Base-by-base conservation (phyloP, 345 rosid species). In the Mangifera indica region DNA sequence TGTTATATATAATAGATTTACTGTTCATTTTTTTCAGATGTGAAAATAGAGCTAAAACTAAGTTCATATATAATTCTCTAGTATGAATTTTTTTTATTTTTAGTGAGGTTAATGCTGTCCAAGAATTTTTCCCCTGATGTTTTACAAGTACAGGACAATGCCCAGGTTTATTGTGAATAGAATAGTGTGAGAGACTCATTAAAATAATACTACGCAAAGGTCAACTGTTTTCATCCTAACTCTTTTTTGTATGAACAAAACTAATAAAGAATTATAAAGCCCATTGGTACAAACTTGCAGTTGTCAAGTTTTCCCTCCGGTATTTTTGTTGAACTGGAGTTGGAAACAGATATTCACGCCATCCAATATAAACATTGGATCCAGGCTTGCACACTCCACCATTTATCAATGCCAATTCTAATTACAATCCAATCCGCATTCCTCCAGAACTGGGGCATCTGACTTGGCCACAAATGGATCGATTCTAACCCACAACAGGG, bases 351-450 rank as follows among this genome's bases (percentile, higher is more conserved):
- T 55, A 59, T 53, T 26, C 54, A 66, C 45, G 58, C n/a, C n/a
- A n/a, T n/a, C 22, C 63, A 63, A 42, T 56, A 76, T 61, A 67
- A 13, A 56, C 25, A 52, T 25, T 58, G 24, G 66, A 72, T 73
- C 66, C 63, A 65, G 37, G 51, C 21, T 22, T 73, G 67, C 70
- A 44, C 25, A 74, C 40, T 49, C 56, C 71, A 64, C 32, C 59
- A 76, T 48, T 48, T 63, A 66, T 76, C 44, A 22, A 15, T 13
- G 15, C 29, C 59, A 66, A 51, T 60, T 8, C 72, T 84, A 83
- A 76, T 72, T 68, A 69, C 93, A 90, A 60, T 88, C 87, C 81
- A 90, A 76, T 17, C 93, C 91, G n/a, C 96, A 90, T 21, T 88
- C 85, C 74, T 85, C 88, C 34, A 85, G 84, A 53, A 75, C 24